A percentile compares a stretch with the other conserved stretches of the same genome.
Conservation (phyloP, 129 eudicot genomes). For the Oenanthe sinensis region DNA sequence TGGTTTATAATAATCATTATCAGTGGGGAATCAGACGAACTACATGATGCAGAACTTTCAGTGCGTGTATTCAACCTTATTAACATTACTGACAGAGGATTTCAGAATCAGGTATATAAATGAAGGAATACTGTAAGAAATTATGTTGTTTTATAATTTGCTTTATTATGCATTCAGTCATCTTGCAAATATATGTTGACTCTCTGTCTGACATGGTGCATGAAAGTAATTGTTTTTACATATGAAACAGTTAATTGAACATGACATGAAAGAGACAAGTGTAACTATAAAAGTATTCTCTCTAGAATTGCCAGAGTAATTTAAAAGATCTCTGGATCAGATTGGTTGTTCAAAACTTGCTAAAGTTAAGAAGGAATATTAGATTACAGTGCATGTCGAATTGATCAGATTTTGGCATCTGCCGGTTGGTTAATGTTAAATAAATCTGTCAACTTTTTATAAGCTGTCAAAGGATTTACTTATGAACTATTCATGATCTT, state of each 20-base stretch:
- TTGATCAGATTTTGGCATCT: neutral
- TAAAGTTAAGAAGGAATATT: neutral
- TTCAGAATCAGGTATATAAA: slow-evolving; percentile 22
- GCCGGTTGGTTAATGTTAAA: neutral
- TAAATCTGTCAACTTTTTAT: neutral
- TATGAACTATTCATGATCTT: neutral
- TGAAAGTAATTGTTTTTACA: neutral
- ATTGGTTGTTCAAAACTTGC: neutral
- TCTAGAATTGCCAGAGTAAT: neutral
- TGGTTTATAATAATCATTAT: neutral
- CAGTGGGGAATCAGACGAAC: slow-evolving; percentile 28
- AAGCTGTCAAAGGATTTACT: neutral
- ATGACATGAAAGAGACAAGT: neutral
- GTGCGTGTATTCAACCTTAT: slow-evolving; percentile 28
- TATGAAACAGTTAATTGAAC: too few species aligned
- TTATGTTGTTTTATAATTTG: neutral
- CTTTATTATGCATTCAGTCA: neutral
- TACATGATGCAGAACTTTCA: slow-evolving; percentile 30
- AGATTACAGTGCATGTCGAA: neutral
- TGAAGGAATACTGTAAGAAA: too few species aligned
- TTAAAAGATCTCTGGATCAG: neutral
- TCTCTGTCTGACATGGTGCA: neutral
- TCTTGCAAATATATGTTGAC: neutral
- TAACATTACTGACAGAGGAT: slow-evolving; percentile 22
- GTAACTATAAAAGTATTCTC: neutral